A percentile compares a stretch with the other conserved stretches of the same genome.
These are phyloP conservation scores for Fusarium oxysporum DNA, from an alignment of 2,329 filamentous ascomycete species.

Conservation along the genomic window DNA sequence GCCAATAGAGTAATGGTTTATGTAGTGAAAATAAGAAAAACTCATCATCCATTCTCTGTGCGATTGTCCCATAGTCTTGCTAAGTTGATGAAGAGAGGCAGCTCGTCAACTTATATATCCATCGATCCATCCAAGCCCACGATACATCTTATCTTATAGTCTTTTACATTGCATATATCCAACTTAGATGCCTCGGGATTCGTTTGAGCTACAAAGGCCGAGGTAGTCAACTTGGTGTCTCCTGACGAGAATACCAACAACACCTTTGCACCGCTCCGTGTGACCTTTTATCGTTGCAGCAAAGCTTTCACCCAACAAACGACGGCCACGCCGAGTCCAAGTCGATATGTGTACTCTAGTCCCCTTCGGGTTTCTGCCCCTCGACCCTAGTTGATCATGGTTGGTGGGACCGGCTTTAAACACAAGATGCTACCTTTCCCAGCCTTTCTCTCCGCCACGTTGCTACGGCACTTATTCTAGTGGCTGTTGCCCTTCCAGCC, in stretches of 20 bases:
- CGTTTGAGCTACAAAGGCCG: too few species aligned
- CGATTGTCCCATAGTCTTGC: neutral
- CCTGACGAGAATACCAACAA: neutral
- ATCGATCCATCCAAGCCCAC: neutral
- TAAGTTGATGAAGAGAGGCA: neutral
- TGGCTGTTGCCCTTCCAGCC: constrained; percentile 28
- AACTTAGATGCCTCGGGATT: neutral
- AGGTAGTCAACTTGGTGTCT: neutral
- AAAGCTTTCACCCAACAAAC: constrained; percentile 26
- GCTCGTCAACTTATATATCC: neutral
- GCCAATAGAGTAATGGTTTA: neutral
- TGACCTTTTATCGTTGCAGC: neutral
- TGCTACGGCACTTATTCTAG: constrained; percentile 45
- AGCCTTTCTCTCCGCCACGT: constrained; percentile 44
- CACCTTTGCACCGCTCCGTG: neutral
- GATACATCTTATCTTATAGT: neutral
- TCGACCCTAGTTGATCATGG: constrained; percentile 19
- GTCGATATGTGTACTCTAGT: constrained; percentile 7
- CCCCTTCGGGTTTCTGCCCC: constrained; percentile 18
- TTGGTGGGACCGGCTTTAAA: constrained; percentile 34
- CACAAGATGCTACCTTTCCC: constrained; percentile 40
- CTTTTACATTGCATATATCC: neutral
- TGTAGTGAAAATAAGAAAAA: neutral
- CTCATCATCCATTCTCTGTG: too few species aligned
- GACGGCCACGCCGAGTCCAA: constrained; percentile 28